These are phyloP conservation scores for Lachancea mirantina DNA, from an alignment of 805 yeast species.

Conservation along the genomic window DNA sequence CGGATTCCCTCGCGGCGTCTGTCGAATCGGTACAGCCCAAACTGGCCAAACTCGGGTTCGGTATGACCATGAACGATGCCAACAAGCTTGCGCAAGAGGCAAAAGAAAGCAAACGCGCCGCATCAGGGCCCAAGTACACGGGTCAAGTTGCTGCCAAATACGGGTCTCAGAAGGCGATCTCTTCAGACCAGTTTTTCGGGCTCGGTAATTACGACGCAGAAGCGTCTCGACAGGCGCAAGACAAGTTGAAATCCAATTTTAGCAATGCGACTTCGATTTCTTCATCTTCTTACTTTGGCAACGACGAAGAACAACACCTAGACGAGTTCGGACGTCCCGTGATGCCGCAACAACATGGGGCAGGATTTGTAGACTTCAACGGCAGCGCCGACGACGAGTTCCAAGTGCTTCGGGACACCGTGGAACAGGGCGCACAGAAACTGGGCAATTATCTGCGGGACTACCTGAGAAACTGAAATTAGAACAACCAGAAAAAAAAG, in stretches of 20 bases:
- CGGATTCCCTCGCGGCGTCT: conserved; percentile 14
- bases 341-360: conserved; percentile 25
- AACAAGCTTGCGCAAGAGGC: conserved; percentile 37
- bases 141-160: conserved; percentile 72
- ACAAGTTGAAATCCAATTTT: conserved; percentile 67
- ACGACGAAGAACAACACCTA: conserved; percentile 45
- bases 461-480: conserved; percentile 48
- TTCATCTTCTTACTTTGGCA: conserved; percentile 87
- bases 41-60: conserved; percentile 82
- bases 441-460: conserved; percentile 82
- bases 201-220: conserved; percentile 74
- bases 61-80: conserved; percentile 69
- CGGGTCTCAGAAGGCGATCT: conserved; percentile 88
- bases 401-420: conserved; percentile 79
- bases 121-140: conserved; percentile 55
- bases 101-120: conserved; percentile 34
- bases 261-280: conserved; percentile 87
- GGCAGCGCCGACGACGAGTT: conserved; percentile 84
- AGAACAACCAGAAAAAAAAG: too few relatives aligned
- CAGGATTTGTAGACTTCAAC: conserved; percentile 58
- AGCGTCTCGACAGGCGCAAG: conserved; percentile 70
- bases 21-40: conserved; percentile 53
- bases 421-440: conserved; percentile 90
- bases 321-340: conserved; percentile 24
- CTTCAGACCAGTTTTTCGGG: conserved; percentile 92